Evolutionary conservation across 345 rosid species (phyloP), one percentile per base, ranked within the genome.

Genomic region (Angophora floribunda): DNA sequence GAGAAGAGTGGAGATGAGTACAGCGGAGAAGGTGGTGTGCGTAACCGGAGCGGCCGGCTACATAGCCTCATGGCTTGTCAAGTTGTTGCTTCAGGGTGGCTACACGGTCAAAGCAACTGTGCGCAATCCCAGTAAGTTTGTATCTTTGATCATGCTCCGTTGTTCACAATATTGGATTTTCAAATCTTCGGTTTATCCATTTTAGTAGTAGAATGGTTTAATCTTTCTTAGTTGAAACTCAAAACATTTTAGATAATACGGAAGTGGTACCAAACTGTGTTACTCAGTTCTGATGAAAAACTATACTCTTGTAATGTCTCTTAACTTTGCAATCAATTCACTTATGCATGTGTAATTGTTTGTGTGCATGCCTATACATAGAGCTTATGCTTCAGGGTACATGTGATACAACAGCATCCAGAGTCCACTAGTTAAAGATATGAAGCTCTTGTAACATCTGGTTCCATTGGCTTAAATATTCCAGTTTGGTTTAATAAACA

Each of bases 61-160:
- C 89, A 87, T 89, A 28, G 90, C 92, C 41, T 80, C 90, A 5
- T 89, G 89, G 92, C 55, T 89, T 7, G 85, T 90, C 52, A 89
- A 86, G 19, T 2, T 41, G 19, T 89, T 90, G 70, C 89, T 90
- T 9, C 88, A 51, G 3, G 49, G 36, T 44, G 90, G 89, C 8
- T 90, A 90, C 59, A 51, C 88, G 2, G 90, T 89, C 67, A 87
- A 87, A 78, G 89, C 90, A 86, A 85, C 89, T 13, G 89, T 90
- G 55, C 90, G 89, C 51, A 87, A 89, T 36, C 90, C 85, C 14
- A 52, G 89, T 91, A 24, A n/a, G 89, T 79, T 67, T 67, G 0
- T 67, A 4, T 67, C 44, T 32, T 67, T 67, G 45, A 5, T 67
- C 79, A 4, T 32, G 45, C 79, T 67, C 79, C 24, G 5, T 67